Evolutionary conservation across 306 rosid genomes (phyloP).

Genomic region (Dryas alaskensis): DNA sequence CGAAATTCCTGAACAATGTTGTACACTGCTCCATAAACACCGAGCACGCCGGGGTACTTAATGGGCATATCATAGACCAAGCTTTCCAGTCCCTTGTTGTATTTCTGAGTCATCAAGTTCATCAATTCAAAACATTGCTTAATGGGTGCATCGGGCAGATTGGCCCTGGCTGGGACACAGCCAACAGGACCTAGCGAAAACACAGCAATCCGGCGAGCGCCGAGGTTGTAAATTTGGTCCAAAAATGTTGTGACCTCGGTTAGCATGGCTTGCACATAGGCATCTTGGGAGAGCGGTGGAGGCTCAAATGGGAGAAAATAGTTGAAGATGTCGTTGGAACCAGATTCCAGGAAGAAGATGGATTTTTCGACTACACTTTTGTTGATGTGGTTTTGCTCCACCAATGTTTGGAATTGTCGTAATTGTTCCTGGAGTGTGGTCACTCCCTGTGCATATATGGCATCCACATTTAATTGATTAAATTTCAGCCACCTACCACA

Average conservation of each 20-base stretch:
- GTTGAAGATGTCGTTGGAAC: constrained; percentile 40
- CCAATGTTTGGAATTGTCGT: constrained; percentile 32
- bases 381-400: constrained; percentile 26
- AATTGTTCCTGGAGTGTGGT: constrained; percentile 32
- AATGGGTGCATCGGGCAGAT: constrained; percentile 25
- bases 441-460: constrained; percentile 15
- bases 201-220: constrained; percentile 30
- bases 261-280: constrained; percentile 33
- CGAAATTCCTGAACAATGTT: constrained; percentile 24
- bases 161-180: constrained; percentile 37
- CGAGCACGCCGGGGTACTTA: constrained; percentile 15
- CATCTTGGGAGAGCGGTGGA: constrained; percentile 11
- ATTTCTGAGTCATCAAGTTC: constrained; percentile 29
- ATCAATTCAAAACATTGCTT: constrained; percentile 25
- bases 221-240: constrained; percentile 19
- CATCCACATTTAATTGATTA: too few species aligned
- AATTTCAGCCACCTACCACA: too few species aligned
- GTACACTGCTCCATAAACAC: constrained; percentile 31
- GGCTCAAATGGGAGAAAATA: constrained; percentile 20
- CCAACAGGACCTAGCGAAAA: constrained; percentile 38
- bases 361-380: constrained; percentile 24
- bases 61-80: constrained; percentile 11
- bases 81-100: constrained; percentile 35
- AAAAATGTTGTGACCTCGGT: constrained; percentile 22
- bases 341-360: constrained; percentile 40